Evolutionary conservation across 108 stramenopile species (phyloP).

Genomic region (Cylindrotheca fusiformis): DNA sequence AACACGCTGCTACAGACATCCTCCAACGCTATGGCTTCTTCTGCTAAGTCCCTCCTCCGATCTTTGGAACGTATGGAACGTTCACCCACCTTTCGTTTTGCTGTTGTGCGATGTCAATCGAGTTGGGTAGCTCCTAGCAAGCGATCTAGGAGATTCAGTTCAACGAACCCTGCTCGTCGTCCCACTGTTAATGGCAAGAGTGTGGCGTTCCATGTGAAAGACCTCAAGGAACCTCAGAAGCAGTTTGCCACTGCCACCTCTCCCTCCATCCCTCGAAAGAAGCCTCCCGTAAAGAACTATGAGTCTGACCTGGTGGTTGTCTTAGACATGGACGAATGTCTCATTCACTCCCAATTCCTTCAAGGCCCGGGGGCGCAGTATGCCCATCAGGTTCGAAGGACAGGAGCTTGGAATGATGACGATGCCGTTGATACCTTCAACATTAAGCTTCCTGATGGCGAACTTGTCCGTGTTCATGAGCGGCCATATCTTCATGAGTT

Average conservation of each 20-base stretch:
- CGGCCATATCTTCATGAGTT: conserved; percentile 92
- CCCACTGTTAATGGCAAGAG: conserved; percentile 36
- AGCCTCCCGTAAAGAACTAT: conserved; percentile 33
- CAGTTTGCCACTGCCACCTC: not conserved
- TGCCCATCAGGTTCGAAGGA: conserved; percentile 38
- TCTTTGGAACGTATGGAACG: conserved; percentile 11
- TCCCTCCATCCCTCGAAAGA: not conserved
- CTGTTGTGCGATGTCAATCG: conserved; percentile 15
- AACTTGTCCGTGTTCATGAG: conserved; percentile 91
- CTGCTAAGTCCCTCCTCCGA: conserved; percentile 15
- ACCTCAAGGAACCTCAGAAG: conserved; percentile 13
- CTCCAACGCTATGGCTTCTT: too few relatives aligned
- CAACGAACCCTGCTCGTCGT: conserved; percentile 12
- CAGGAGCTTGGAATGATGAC: not conserved
- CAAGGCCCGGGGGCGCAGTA: conserved; percentile 41
- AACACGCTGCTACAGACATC: too few relatives aligned
- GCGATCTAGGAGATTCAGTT: conserved; percentile 6
- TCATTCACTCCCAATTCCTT: conserved; percentile 95
- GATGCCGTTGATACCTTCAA: conserved; percentile 57
- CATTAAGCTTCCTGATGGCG: conserved; percentile 69
- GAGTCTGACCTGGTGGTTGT: conserved; percentile 89
- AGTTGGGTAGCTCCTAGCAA: conserved; percentile 16
- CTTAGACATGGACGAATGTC: conserved; percentile 98
- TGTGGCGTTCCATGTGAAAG: conserved; percentile 35
- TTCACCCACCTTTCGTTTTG: not conserved